These are phyloP conservation scores for Colletotrichum sp. DNA, from an alignment of 2,329 filamentous ascomycete genomes.

Conservation along the genomic window DNA sequence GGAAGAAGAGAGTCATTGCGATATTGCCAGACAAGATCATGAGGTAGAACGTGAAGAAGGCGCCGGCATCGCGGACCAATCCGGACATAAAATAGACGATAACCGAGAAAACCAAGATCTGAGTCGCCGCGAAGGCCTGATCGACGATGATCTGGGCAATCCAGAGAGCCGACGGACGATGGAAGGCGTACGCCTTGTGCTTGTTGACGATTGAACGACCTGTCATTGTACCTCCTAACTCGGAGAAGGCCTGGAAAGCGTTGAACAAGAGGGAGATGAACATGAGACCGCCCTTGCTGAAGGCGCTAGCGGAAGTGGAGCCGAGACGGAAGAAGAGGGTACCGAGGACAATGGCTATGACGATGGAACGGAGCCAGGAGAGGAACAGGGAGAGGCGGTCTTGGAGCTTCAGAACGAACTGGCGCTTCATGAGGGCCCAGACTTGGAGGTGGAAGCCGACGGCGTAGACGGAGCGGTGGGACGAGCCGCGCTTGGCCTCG, in stretches of 20 bases:
- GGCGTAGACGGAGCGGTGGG: conserved; percentile 79
- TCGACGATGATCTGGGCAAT: conserved; percentile 85
- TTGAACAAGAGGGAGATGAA: conserved; percentile 85
- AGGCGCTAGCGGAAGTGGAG: conserved; percentile 71
- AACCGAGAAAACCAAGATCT: conserved; percentile 75
- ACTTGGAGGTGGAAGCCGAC: conserved; percentile 85
- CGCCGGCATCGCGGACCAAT: conserved; percentile 70
- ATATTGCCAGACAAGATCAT: conserved; percentile 73
- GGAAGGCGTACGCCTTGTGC: conserved; percentile 83
- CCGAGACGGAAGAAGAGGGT: conserved; percentile 79
- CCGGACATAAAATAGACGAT: conserved; percentile 84
- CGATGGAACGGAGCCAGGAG: conserved; percentile 70
- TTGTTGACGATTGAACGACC: conserved; percentile 82
- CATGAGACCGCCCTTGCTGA: conserved; percentile 80
- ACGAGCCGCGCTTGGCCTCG: conserved; percentile 79
- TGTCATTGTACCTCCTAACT: conserved; percentile 77
- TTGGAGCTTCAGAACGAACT: conserved; percentile 86
- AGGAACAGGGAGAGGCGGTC: conserved; percentile 80
- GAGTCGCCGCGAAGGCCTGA: conserved; percentile 70
- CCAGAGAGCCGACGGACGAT: conserved; percentile 82
- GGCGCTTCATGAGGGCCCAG: conserved; percentile 82
- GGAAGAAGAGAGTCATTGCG: conserved; percentile 78
- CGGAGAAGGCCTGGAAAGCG: conserved; percentile 84
- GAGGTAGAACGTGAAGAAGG: conserved; percentile 80
- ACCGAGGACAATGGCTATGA: conserved; percentile 80